Conservation (phyloP, 1,284 basidiomycete genomes). For the Blastosporella zonata region DNA sequence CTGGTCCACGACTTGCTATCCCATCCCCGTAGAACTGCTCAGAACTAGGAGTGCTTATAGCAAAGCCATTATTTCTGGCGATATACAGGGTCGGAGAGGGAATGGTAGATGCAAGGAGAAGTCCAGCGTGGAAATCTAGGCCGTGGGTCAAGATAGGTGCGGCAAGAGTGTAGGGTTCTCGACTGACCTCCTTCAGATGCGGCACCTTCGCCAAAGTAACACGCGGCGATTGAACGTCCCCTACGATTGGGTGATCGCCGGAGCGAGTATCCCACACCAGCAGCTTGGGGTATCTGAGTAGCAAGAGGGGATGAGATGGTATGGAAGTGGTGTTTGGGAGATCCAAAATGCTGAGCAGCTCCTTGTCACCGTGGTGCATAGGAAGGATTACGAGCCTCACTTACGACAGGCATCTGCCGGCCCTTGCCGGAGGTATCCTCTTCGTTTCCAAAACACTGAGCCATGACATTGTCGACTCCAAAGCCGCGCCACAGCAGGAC, state of each 20-base stretch:
- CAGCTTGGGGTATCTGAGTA: conserved; percentile 95
- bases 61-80: conserved; percentile 88
- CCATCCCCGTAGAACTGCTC: conserved; percentile 94
- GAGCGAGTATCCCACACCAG: conserved; percentile 89
- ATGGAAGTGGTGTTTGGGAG: conserved; percentile 83
- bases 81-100: conserved; percentile 73
- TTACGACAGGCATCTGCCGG: conserved; percentile 84
- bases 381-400: conserved; percentile 16
- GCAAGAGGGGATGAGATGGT: conserved; percentile 93
- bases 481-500: conserved; percentile 89
- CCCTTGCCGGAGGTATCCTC: conserved; percentile 85
- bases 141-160: conserved; percentile 3
- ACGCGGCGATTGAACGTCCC: conserved; percentile 77
- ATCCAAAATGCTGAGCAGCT: conserved; percentile 75
- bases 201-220: conserved; percentile 88
- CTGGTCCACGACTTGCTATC: conserved; percentile 89
- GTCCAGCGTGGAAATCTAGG: conserved; percentile 72
- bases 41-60: conserved; percentile 88
- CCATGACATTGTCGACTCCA: conserved; percentile 71
- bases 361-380: not conserved
- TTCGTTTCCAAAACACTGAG: conserved; percentile 85
- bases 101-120: conserved; percentile 74
- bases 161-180: not conserved
- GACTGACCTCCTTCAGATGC: conserved; percentile 63
- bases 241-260: conserved; percentile 76